Base-by-base conservation (phyloP, 2,329 filamentous ascomycete species). In the Paracoccidioides brasiliensis region DNA sequence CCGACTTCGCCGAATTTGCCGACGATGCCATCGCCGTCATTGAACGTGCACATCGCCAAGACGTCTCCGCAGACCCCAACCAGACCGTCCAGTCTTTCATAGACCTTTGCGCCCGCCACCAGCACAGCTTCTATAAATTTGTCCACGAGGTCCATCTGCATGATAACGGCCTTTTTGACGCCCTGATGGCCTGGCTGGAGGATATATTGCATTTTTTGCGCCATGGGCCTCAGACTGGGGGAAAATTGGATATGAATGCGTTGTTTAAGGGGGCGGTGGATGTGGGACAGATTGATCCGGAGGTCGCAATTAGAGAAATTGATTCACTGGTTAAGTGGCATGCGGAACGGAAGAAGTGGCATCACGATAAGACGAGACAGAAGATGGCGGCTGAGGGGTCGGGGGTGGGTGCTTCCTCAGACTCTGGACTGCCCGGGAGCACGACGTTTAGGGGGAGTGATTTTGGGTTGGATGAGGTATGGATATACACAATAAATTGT, bases 21-120 rank as follows among this genome's bases (percentile, higher is more conserved):
- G 90, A 96, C 66, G 93, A 98, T 69, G 87, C 90, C 68, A 95
- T 97, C 63, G 80, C 82, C 65, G 89, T 90, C 61, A 81, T 86
- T 53, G 82, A 85, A 64, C 78, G 78, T 45, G 82, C 80, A 42
- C 83, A 85, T 63, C 75, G 80, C 35, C 82, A 85, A 68, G 93
- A 97, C 68, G 86, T 93, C 48, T 90, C 88, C 2, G 90, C 91
- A 1, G 93, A 98, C 68, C 93, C 93, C 4, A 98, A 98, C 69
- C 90, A 96, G 74, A 98, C 93, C 0, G 93, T 98, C 1, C 93
- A 98, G 69, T 86, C 90, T 14, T 98, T 98, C 67, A 98, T 98
- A 66, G 93, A 98, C 67, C 80, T 98, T 28, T 98, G 93, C 70
- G 86, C 88, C 62, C 83, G 93, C 45, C 93, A 98, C 69, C 89